These are phyloP conservation scores for Leishmania martiniquensis DNA, from an alignment of 208 protist genomes.

Conservation along the genomic window DNA sequence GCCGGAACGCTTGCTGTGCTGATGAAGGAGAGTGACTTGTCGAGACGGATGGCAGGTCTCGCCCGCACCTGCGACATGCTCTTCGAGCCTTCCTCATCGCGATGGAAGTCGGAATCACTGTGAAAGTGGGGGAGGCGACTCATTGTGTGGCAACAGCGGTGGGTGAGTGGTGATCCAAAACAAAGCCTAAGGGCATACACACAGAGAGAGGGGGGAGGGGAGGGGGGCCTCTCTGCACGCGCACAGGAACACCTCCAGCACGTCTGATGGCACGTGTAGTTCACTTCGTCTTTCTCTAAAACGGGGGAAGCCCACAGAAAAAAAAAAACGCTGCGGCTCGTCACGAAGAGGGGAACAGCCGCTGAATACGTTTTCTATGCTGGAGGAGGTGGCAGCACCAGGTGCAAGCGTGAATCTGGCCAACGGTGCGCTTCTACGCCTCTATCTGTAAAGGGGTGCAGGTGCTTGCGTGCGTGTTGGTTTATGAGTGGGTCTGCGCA, in stretches of 20 bases:
- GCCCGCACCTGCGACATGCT: slow-evolving; percentile 43
- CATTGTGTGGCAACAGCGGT: slow-evolving; percentile 7
- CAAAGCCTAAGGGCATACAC: not conserved
- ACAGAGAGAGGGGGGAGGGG: not conserved
- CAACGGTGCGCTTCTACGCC: not conserved
- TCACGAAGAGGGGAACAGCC: not conserved
- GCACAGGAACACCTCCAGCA: not conserved
- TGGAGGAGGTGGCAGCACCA: not conserved
- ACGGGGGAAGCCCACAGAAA: not conserved
- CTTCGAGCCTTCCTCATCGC: slow-evolving; percentile 33
- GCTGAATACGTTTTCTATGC: not conserved
- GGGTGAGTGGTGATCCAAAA: not conserved
- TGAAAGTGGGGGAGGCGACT: slow-evolving; percentile 9
- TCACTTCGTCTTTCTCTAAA: not conserved
- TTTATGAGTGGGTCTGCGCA: not conserved
- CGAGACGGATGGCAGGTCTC: slow-evolving; percentile 43
- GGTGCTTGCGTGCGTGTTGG: not conserved
- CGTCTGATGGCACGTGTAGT: not conserved
- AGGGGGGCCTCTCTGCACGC: not conserved
- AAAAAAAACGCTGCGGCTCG: not conserved
- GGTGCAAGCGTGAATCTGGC: not conserved
- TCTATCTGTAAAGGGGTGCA: not conserved
- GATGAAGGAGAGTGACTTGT: slow-evolving; percentile 31
- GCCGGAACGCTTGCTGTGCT: slow-evolving; percentile 14
- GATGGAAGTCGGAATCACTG: slow-evolving; percentile 18